These are phyloP conservation scores for Symbiodinium pilosum DNA, from an alignment of 73 alveolate genomes.

Conservation along the genomic window DNA sequence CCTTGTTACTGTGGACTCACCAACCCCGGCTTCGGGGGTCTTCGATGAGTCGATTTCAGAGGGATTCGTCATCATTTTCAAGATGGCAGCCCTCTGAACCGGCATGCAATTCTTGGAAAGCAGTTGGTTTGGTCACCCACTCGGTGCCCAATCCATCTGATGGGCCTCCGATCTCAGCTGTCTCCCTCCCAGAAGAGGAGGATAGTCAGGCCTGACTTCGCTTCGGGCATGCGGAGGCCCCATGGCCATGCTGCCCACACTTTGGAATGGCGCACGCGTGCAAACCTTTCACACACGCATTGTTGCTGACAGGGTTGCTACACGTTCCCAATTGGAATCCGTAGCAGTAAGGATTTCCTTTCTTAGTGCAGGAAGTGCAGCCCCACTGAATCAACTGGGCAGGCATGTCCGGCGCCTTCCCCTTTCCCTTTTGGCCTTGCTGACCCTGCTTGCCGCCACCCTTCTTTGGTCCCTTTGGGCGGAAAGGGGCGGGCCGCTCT, in stretches of 20 bases:
- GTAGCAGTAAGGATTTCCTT: not conserved
- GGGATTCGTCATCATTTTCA: too few species aligned
- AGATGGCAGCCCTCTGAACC: too few species aligned
- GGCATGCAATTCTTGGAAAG: too few species aligned
- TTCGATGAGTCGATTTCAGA: too few species aligned
- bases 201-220: not conserved
- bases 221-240: not conserved
- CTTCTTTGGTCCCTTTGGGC: slow-evolving; percentile 5
- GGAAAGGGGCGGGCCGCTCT: not conserved
- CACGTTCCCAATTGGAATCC: not conserved
- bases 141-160: too few species aligned
- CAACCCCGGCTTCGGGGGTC: too few species aligned
- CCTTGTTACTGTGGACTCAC: too few species aligned
- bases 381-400: not conserved
- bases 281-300: not conserved
- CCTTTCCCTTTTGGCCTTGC: not conserved
- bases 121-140: too few species aligned
- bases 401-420: not conserved
- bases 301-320: not conserved
- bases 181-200: too few species aligned
- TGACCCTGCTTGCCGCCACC: not conserved
- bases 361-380: not conserved
- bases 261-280: not conserved
- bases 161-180: too few species aligned
- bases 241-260: not conserved